Base-by-base conservation (phyloP, 495 filamentous ascomycete genomes). In the Aspergillus indologenus region DNA sequence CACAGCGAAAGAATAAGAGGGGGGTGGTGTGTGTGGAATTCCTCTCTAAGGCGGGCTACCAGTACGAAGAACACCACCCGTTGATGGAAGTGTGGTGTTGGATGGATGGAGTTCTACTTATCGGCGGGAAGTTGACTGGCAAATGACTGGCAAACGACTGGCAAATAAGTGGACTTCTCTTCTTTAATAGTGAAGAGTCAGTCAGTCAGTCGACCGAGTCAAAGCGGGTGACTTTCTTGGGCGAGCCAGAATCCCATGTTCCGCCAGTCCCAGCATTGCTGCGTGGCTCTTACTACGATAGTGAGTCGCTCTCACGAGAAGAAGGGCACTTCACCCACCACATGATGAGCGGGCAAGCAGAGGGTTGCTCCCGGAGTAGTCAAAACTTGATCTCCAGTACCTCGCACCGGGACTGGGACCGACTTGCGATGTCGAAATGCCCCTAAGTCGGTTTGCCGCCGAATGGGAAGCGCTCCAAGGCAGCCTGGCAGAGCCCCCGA, bases 271-370 rank as follows among this genome's bases (percentile, higher is more conserved):
- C 49, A 57, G 23, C 3, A 40, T 12, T 46, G 42, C 45, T 31
- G 46, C 58, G 54, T 54, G 60, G 54, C 60, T 62, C 51, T 56
- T 60, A 62, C 60, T 65, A 65, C 63, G 57, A 62, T 52, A 40
- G 34, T 9, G 34, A 40, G 6, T 40, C 34, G 34, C 20, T 60
- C 52, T 46, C 22, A 21, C 47, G 34, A 50, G n/a, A 11, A n/a
- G n/a, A n/a, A n/a, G 19, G 8, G 26, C 40, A 11, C 50, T 60
- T 20, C n/a, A 56, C 20, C 9, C 21, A 29, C 14, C 46, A 23
- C 47, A 23, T 8, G 47, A 26, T 29, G 47, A 50, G 14, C n/a
- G 23, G n/a, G 23, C 24, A 31, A 15, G 34, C 34, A 40, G 5
- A 2, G 23, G 31, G 48, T 18, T 51, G 48, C 21, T 29, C 23